Evolutionary conservation across 257 asterid species (phyloP), one percentile per base, ranked within the genome.

Genomic region (Knoxia roxburghii): DNA sequence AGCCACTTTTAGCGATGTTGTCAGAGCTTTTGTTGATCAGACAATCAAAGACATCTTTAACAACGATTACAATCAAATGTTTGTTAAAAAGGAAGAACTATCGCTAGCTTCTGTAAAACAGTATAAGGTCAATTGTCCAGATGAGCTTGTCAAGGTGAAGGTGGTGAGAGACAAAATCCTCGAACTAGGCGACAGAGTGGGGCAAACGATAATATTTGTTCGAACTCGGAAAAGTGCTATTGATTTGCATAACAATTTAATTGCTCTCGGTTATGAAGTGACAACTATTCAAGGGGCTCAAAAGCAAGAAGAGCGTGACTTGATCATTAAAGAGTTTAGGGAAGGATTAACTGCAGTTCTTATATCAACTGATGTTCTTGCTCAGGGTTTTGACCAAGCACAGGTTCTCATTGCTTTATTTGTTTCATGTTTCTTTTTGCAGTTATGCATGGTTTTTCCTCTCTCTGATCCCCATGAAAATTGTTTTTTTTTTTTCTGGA

Each of bases 361-460:
- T 58, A 87, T 93, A 68, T 83, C 97, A 57, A 93, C 98, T 17
- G 97, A 93, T 80, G 73, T 93, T 75, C 96, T 93, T 54, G 88
- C 97, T 72, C 87, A 97, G 51, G 97, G 98, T 39, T 93, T 93
- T 79, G 98, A 93, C 76, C 98, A 89, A 82, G 64, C 76, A 24
- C 94, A 88, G 96, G 98, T 89, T 56, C 66, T 60, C 50, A 32
- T 60, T 15, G 23, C 51, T 61, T 69, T 45, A 23, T 26, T 48
- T 18, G 8, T 39, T 61, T n/a, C 8, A 26, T 11, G 30, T 33
- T 17, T 37, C 17, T 24, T 62, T n/a, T n/a, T n/a, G n/a, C n/a
- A n/a, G n/a, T n/a, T n/a, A n/a, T n/a, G n/a, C n/a, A n/a, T 17
- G 45, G 12, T 49, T 63, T 33, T 43, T 70, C 5, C 17, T 50